phyloP scores from a whole-genome alignment of 352 stramenopile genomes.

The Achlya hypogyna region DNA sequence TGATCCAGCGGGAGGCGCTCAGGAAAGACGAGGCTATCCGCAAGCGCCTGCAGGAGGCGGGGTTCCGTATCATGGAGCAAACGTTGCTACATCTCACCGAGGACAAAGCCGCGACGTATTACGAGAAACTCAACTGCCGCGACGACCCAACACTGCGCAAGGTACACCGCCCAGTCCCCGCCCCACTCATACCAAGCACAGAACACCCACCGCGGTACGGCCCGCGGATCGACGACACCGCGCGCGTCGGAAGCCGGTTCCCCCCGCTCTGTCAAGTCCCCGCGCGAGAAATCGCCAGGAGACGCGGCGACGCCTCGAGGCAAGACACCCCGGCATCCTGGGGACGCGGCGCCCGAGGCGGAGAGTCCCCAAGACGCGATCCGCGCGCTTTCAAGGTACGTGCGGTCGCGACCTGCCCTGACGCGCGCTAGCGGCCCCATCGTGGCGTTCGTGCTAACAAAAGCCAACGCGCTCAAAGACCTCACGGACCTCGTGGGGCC shows the following conservation, averaged over 20 bases:
- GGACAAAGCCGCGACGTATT: constrained; percentile 32
- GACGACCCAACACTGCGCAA: constrained; percentile 21
- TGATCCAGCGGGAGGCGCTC: constrained; percentile 46
- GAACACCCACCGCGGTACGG: neutral
- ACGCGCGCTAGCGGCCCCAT: constrained; percentile 32
- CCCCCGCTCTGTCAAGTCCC: neutral
- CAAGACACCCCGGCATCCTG: neutral
- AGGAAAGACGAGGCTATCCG: constrained; percentile 45
- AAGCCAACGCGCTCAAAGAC: constrained; percentile 35
- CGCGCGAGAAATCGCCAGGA: neutral
- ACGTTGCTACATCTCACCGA: constrained; percentile 33
- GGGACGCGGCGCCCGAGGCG: neutral
- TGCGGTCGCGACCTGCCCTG: neutral
- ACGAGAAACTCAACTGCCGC: constrained; percentile 31
- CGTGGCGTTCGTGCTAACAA: constrained; percentile 39
- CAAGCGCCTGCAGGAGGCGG: constrained; percentile 33
- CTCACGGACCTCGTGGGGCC: constrained; percentile 48
- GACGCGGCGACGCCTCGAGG: neutral
- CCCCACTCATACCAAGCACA: neutral
- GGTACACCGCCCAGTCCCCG: constrained; percentile 19
- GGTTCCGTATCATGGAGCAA: constrained; percentile 40
- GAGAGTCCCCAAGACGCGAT: constrained; percentile 26
- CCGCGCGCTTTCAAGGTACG: constrained; percentile 11
- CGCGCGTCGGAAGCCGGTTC: neutral
- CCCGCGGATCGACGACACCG: neutral